Percentiles rank a stretch among this genome's conserved stretches.
These are phyloP conservation scores for Pseudopithomyces maydicus DNA, from an alignment of 2,329 filamentous ascomycete genomes.

Conservation along the genomic window DNA sequence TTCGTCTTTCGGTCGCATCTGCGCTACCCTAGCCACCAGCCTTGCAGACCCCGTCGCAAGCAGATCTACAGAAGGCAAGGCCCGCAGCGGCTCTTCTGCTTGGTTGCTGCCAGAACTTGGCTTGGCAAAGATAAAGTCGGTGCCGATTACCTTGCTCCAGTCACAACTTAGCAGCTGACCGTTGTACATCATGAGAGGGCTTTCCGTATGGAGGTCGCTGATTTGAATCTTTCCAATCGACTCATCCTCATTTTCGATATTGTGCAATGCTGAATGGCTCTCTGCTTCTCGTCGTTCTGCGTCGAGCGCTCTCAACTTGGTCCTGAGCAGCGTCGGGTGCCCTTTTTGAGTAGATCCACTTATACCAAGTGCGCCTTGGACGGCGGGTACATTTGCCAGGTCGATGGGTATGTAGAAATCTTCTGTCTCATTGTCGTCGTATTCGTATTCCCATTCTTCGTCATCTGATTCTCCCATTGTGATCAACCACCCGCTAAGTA, in stretches of 20 bases:
- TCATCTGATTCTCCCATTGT: slow-evolving; percentile 30
- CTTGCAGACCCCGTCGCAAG: slow-evolving; percentile 73
- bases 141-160: slow-evolving; percentile 85
- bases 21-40: slow-evolving; percentile 69
- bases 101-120: slow-evolving; percentile 24
- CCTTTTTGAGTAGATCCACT: slow-evolving; percentile 19
- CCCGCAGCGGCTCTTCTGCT: slow-evolving; percentile 50
- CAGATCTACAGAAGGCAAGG: slow-evolving; percentile 67
- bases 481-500: background rate
- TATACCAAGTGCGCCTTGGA: slow-evolving; percentile 15
- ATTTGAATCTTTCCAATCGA: slow-evolving; percentile 68
- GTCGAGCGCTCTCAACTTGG: slow-evolving; percentile 34
- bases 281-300: slow-evolving; percentile 25
- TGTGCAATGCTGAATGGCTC: slow-evolving; percentile 18
- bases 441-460: slow-evolving; percentile 68
- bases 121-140: slow-evolving; percentile 73
- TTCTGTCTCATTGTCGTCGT: slow-evolving; percentile 59
- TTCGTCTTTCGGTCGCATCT: slow-evolving; percentile 51
- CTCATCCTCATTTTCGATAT: slow-evolving; percentile 12
- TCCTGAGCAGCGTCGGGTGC: slow-evolving; percentile 34
- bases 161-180: slow-evolving; percentile 77
- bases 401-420: slow-evolving; percentile 66
- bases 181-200: slow-evolving; percentile 80
- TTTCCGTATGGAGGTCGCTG: slow-evolving; percentile 76
- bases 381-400: slow-evolving; percentile 50